Base-by-base conservation (phyloP, 2,329 filamentous ascomycete genomes). In the Hypoxylon sp. region DNA sequence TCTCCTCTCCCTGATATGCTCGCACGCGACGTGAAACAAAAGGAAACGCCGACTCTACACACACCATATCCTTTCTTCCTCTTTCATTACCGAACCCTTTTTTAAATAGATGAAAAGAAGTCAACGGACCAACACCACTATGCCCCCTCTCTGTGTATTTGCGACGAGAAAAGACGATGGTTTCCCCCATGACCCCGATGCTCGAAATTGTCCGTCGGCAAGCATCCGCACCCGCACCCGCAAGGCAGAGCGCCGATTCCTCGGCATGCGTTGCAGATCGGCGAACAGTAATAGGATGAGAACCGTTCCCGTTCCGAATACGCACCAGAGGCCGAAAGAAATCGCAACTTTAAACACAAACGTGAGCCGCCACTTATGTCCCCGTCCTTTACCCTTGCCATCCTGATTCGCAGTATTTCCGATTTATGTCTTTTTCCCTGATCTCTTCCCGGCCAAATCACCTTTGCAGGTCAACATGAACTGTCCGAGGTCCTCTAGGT, bases 291-390 rank as follows among this genome's bases (percentile, higher is more conserved):
- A 27, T 9, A 33, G 29, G n/a, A 29, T 23, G 26, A 21, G 31
- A 26, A 27, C 24, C 43, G 43, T 33, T 45, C n/a, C n/a, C 53
- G 23, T 40, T 20, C 31, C 41, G 27, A 37, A n/a, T 35, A 43
- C 50, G 37, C 41, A 31, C 10, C 18, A 24, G 47, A 56, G 42
- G 37, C 46, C 48, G 38, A 53, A 40, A 55, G 45, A 61, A 37
- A 61, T 24, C 47, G 46, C 48, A 43, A 58, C 43, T 17, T 46
- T 52, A 52, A 50, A 26, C 20, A 29, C 35, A 62, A 59, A 65
- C 56, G 55, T 62, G 63, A 58, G 64, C 64, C 58, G 50, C 63
- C 61, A 56, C 56, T 41, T 50, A 63, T 70, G 62, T 61, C 66
- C 50, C 42, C 33, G 48, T 35, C 48, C 56, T 62, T 60, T 58